Percentiles rank a stretch among this genome's conserved stretches.
Conservation (phyloP, 2,329 filamentous ascomycete species). For the Colletotrichum lentis region DNA sequence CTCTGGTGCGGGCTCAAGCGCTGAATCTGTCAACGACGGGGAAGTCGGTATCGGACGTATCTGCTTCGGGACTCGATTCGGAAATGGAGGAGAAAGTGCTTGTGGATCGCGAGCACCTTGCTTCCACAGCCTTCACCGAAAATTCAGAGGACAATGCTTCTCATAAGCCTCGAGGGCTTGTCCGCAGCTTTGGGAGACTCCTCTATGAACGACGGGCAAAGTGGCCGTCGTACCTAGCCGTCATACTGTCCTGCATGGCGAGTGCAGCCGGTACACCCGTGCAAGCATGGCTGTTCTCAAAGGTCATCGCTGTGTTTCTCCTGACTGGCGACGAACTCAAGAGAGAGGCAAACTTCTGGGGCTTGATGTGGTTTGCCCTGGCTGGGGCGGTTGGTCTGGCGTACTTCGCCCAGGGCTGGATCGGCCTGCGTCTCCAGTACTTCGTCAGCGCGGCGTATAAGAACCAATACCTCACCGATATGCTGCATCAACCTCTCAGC, state of each 20-base stretch:
- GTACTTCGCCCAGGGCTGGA: constrained; percentile 44
- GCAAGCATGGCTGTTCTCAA: constrained; percentile 45
- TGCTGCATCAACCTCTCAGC: constrained; percentile 43
- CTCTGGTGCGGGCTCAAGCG: constrained; percentile 42
- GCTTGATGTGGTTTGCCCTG: constrained; percentile 46
- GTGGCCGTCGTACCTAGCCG: constrained; percentile 42
- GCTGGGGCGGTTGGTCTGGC: constrained; percentile 44
- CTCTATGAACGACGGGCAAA: constrained; percentile 39
- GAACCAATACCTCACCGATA: constrained; percentile 44
- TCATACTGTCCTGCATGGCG: constrained; percentile 42
- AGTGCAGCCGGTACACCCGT: constrained; percentile 43
- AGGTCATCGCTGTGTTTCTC: constrained; percentile 43
- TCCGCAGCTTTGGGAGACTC: constrained; percentile 37
- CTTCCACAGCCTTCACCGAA: background rate
- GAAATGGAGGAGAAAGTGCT: constrained; percentile 8
- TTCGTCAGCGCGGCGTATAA: constrained; percentile 37
- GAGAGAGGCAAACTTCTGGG: constrained; percentile 42
- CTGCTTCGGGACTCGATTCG: constrained; percentile 11
- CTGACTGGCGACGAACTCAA: constrained; percentile 35
- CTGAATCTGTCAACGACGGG: constrained; percentile 16
- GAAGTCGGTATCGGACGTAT: background rate
- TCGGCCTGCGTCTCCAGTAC: constrained; percentile 27
- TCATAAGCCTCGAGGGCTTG: constrained; percentile 21
- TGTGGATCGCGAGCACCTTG: constrained; percentile 5
- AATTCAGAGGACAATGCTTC: background rate